Evolutionary conservation across 2,329 filamentous ascomycete species (phyloP).

Genomic region (Monosporascus sp.): DNA sequence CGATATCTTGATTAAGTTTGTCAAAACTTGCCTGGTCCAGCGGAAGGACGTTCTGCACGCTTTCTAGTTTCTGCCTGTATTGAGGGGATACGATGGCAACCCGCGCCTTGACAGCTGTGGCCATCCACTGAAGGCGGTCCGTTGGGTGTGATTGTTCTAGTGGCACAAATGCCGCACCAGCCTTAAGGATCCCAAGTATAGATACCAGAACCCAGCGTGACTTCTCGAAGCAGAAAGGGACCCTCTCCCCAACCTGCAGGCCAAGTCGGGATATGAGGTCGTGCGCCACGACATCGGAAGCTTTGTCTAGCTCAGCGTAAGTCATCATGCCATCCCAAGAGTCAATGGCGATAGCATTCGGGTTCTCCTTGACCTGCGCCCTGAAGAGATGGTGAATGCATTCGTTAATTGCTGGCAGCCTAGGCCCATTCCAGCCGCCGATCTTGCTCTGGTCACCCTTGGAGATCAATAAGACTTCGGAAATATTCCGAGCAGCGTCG

Average conservation of each 20-base stretch:
- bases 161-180: neutral
- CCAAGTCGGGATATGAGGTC: neutral
- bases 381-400: neutral
- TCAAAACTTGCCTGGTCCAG: too few relatives aligned
- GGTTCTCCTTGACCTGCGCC: neutral
- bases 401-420: neutral
- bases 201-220: neutral
- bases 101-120: too few relatives aligned
- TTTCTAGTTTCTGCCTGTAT: too few relatives aligned
- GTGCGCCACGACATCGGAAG: neutral
- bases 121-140: too few relatives aligned
- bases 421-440: neutral
- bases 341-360: neutral
- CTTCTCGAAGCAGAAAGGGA: neutral
- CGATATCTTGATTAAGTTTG: too few relatives aligned
- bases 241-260: neutral
- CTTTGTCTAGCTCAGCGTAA: neutral
- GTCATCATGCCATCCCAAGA: neutral
- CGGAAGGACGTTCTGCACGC: too few relatives aligned
- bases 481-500: neutral
- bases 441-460: neutral
- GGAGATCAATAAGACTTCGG: neutral
- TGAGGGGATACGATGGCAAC: too few relatives aligned
- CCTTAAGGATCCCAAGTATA: neutral
- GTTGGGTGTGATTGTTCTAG: too few relatives aligned